A percentile compares a stretch with the other conserved stretches of the same genome.
These are phyloP conservation scores for Penicillium brasilianum DNA, from an alignment of 2,329 filamentous ascomycete genomes.

Conservation along the genomic window DNA sequence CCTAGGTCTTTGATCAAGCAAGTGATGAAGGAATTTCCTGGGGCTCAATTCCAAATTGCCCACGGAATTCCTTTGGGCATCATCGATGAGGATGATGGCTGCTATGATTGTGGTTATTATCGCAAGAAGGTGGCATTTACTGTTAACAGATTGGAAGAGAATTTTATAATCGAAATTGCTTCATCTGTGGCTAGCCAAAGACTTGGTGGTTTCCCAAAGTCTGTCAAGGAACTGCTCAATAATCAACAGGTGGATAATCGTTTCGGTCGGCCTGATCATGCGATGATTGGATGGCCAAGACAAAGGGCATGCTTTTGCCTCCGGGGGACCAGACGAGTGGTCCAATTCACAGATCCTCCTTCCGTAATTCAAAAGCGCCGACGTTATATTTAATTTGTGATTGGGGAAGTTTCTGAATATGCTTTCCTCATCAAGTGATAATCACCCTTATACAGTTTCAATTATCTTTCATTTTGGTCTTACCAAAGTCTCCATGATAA, in stretches of 20 bases:
- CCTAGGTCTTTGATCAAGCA: slow-evolving; percentile 11
- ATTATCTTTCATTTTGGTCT: no score
- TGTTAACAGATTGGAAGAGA: slow-evolving; percentile 21
- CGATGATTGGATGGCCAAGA: slow-evolving; percentile 20
- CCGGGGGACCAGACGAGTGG: slow-evolving; percentile 12
- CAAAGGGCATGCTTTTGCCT: slow-evolving; percentile 20
- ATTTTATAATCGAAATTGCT: slow-evolving; percentile 16
- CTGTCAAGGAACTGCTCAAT: slow-evolving; percentile 17
- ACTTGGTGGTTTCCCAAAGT: slow-evolving; percentile 26
- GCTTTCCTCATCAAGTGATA: no score
- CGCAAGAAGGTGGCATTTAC: slow-evolving; percentile 21
- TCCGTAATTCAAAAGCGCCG: no score
- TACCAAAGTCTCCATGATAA: no score
- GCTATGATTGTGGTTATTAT: slow-evolving; percentile 25
- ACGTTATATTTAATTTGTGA: no score
- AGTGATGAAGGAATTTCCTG: slow-evolving; percentile 17
- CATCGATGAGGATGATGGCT: slow-evolving; percentile 21
- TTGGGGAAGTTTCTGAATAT: no score
- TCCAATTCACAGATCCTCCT: no score
- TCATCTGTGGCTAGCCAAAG: slow-evolving; percentile 1
- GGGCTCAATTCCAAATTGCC: slow-evolving; percentile 10
- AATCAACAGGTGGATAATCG: slow-evolving; percentile 19
- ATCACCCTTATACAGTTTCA: no score
- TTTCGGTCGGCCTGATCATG: slow-evolving; percentile 27
- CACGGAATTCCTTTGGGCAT: slow-evolving; percentile 9